Base-by-base conservation (phyloP, 768 basidiomycete genomes). In the Phanerodontia chrysosporium region DNA sequence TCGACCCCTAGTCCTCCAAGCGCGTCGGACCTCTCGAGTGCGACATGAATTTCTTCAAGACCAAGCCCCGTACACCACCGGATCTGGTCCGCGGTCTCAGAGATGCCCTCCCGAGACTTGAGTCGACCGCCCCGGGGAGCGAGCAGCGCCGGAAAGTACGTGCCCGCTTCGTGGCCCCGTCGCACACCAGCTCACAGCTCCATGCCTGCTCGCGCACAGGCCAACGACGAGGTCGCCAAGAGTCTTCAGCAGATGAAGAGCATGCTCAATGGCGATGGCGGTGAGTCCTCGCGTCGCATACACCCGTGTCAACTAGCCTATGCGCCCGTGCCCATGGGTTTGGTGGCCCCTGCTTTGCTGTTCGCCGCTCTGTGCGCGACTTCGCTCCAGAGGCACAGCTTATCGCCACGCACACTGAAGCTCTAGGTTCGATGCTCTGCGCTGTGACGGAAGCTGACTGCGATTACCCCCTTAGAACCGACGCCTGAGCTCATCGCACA, bases 31-130 rank as follows among this genome's bases (percentile, higher is more conserved):
- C 29, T 10, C 30, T 12, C 10, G 14, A 27, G 46, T 25, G 32
- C 48, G 27, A 22, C 56, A 95, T 96, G 94, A 95, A 95, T 75
- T 95, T 96, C 79, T 96, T 96, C 86, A 94, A 92, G 78, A 86
- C 90, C 22, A 95, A 92, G 71, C 86, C 83, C 45, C 80, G 91
- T 69, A 89, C 90, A 32, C 95, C 95, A 8, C 85, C 91, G 49
- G 94, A 97, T 69, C 82, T 95, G 63, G 90, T 96, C 30, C 83
- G 88, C 46, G 83, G 87, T 51, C 78, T 95, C 49, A 81, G 86
- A 30, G 94, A 96, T 69, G 82, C 88, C 54, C 83, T 94, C 65
- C 82, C 83, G 63, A 86, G 80, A 71, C 78, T 97, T 57, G 94
- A 95, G 63, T 71, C 78, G 7, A 83, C 85, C 1, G 81, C 87